phyloP scores from a whole-genome alignment of 2,329 filamentous ascomycete genomes.

The Biscogniauxia mediterranea region DNA sequence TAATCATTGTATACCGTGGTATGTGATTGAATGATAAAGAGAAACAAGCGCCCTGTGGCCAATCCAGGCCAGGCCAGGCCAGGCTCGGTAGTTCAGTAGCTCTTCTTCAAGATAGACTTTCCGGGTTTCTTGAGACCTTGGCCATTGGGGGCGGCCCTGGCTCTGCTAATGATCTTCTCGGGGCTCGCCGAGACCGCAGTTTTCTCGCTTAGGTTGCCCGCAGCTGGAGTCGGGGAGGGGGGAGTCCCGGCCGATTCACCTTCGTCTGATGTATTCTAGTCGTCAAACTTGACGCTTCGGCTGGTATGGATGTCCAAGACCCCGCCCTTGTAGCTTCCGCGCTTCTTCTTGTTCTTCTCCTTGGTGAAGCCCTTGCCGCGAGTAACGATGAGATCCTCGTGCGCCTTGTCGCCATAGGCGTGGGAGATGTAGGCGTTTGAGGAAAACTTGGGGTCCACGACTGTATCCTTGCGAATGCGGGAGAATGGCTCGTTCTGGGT shows the following conservation, averaged over 20 bases:
- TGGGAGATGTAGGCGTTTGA: slow-evolving; percentile 83
- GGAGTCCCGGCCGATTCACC: not conserved
- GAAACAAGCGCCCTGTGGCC: too few species aligned
- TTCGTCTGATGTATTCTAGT: slow-evolving; percentile 49
- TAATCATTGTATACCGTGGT: too few species aligned
- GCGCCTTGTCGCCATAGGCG: slow-evolving; percentile 85
- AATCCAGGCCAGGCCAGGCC: not conserved
- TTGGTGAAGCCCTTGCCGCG: slow-evolving; percentile 98
- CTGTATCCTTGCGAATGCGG: slow-evolving; percentile 67
- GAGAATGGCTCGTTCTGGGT: slow-evolving; percentile 70
- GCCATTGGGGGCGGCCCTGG: too few species aligned
- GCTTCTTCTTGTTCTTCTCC: slow-evolving; percentile 99
- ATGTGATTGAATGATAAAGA: too few species aligned
- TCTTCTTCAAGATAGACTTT: too few species aligned
- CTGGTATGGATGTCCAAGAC: slow-evolving; percentile 78
- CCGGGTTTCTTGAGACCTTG: too few species aligned
- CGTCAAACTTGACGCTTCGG: slow-evolving; percentile 93
- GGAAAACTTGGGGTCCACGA: slow-evolving; percentile 65
- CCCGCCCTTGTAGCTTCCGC: slow-evolving; percentile 86
- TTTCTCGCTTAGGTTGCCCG: too few species aligned
- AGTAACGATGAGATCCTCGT: slow-evolving; percentile 84
- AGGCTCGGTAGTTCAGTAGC: not conserved
- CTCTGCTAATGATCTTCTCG: too few species aligned
- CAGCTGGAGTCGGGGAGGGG: too few species aligned
- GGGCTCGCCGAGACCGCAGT: too few species aligned